Evolutionary conservation across 2,329 filamentous ascomycete species (phyloP), one percentile per base, ranked within the genome.

Genomic region (Ilyonectria robusta): DNA sequence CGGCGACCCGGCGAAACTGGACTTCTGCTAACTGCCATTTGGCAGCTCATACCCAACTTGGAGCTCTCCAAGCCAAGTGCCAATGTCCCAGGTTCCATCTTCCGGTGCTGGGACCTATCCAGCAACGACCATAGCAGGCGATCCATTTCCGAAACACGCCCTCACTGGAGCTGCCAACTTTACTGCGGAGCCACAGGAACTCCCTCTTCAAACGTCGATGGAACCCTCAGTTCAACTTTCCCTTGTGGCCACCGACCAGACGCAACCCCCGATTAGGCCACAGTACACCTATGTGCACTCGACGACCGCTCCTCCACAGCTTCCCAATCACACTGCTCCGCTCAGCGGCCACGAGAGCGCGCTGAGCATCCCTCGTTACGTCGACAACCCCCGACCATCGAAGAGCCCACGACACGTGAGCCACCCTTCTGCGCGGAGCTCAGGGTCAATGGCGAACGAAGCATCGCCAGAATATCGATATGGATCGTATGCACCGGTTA

Each of bases 1-100:
- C 29, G 21, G 23, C 23, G 19, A 58, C 15, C 13, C 26, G 15
- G 47, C n/a, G 42, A 56, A 17, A 47, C 19, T 8, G 50, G 44
- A 53, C 48, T n/a, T 48, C 33, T 69, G 50, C 72, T 82, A 73
- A 83, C 76, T 62, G 58, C 21, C 46, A 29, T 37, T 66, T 31
- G n/a, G 6, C 75, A 90, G 88, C 78, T 88, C 87, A 8, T 90
- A 89, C 70, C 84, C 88, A 15, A 83, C 84, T n/a, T 90, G 88
- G 88, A 86, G 81, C 66, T 80, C 84, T 6, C 74, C 82, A 3
- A 81, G 77, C 59, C 82, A 83, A 59, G 78, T 84, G 15, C 79
- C 84, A 47, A 80, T 87, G 74, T 81, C 83, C 6, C 86, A 87
- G 67, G 82, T 88, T 60, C 81, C 85, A 2, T 79, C 84, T 15